phyloP scores from a whole-genome alignment of 1,139 yeast genomes.

The Saccharomyces hybrid region DNA sequence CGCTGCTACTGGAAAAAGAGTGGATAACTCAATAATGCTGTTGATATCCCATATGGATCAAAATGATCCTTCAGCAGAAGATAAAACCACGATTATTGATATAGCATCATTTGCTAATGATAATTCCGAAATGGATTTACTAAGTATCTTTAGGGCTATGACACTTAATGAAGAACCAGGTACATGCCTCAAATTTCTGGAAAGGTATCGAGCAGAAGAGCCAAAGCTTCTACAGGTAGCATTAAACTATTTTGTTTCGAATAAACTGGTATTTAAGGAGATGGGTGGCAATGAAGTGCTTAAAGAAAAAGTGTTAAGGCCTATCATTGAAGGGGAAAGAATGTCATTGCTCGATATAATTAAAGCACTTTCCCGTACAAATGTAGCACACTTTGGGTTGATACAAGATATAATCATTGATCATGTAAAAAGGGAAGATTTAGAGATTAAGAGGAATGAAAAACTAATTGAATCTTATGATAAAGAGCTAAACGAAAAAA shows the following conservation, averaged over 20 bases:
- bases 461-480: slow-evolving; percentile 64
- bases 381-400: slow-evolving; percentile 64
- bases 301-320: slow-evolving; percentile 40
- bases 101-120: slow-evolving; percentile 20
- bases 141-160: slow-evolving; percentile 59
- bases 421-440: slow-evolving; percentile 51
- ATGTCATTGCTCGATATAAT: slow-evolving; percentile 73
- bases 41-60: slow-evolving; percentile 51
- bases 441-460: slow-evolving; percentile 61
- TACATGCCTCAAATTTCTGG: slow-evolving; percentile 50
- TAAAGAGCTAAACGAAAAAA: slow-evolving; percentile 53
- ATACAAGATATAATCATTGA: slow-evolving; percentile 64
- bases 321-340: slow-evolving; percentile 46
- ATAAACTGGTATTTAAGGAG: slow-evolving; percentile 43
- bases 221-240: slow-evolving; percentile 63
- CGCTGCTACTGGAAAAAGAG: slow-evolving; percentile 9
- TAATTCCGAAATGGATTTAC: slow-evolving; percentile 33
- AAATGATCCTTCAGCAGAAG: background rate
- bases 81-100: background rate
- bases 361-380: slow-evolving; percentile 56
- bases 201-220: slow-evolving; percentile 52
- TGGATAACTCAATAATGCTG: slow-evolving; percentile 56
- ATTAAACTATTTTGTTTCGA: slow-evolving; percentile 56
- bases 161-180: slow-evolving; percentile 51
- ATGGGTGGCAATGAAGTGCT: slow-evolving; percentile 49